Evolutionary conservation across 2,329 filamentous ascomycete species (phyloP).

Genomic region (Macrophomina phaseolina): DNA sequence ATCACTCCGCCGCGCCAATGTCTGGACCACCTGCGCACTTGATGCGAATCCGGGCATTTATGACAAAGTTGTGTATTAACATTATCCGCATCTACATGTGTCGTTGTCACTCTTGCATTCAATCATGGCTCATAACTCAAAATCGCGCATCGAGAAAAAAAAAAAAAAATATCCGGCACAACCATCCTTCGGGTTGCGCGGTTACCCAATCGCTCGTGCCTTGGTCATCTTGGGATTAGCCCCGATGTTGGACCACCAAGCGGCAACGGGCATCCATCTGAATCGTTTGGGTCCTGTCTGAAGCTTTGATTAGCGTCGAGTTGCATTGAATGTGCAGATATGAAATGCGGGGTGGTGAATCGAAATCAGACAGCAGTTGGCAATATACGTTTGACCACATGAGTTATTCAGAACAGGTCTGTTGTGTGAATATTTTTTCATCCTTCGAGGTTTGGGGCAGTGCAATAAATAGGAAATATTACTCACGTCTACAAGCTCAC

Average conservation of each 20-base stretch:
- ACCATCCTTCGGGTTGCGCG: background rate
- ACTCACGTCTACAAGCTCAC: slow-evolving; percentile 34
- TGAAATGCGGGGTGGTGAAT: background rate
- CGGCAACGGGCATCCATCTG: background rate
- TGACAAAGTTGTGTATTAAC: background rate
- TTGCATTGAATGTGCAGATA: background rate
- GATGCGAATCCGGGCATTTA: background rate
- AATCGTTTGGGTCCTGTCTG: background rate
- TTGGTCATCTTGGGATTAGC: background rate
- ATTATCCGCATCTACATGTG: background rate
- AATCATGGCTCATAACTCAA: slow-evolving; percentile 4
- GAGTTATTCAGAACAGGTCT: slow-evolving; percentile 80
- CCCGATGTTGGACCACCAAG: too few species aligned
- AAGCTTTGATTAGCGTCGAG: slow-evolving; percentile 1
- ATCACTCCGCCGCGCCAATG: background rate
- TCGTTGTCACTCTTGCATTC: background rate
- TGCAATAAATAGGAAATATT: slow-evolving; percentile 26
- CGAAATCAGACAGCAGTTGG: slow-evolving; percentile 80
- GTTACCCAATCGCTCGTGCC: background rate
- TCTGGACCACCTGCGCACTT: background rate
- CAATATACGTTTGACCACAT: slow-evolving; percentile 73
- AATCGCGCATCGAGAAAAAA: background rate
- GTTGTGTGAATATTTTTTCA: slow-evolving; percentile 68
- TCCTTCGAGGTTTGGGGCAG: slow-evolving; percentile 49
- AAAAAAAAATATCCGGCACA: background rate